A percentile compares a stretch with the other conserved stretches of the same genome.
These are phyloP conservation scores for Tuber borchii DNA, from an alignment of 495 filamentous ascomycete species.

Conservation along the genomic window DNA sequence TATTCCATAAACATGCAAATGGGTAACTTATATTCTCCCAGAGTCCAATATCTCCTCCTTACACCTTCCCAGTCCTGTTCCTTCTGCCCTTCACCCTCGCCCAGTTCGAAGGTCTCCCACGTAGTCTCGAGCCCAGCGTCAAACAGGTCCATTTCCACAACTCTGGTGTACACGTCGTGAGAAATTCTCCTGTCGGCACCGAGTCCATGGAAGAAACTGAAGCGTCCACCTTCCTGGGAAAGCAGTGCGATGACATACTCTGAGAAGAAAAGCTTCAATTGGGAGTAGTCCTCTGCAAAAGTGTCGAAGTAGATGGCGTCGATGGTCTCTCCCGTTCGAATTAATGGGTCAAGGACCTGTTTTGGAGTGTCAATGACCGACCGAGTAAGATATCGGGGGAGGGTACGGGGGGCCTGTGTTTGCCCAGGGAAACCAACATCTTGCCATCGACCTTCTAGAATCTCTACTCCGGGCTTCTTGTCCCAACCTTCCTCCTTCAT, in stretches of 20 bases:
- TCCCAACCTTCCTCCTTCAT: constrained; percentile 61
- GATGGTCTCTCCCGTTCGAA: constrained; percentile 64
- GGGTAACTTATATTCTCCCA: constrained; percentile 67
- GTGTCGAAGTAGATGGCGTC: constrained; percentile 98
- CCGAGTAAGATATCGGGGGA: background rate
- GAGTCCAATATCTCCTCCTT: constrained; percentile 76
- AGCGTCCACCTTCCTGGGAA: constrained; percentile 58
- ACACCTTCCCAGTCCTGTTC: constrained; percentile 72
- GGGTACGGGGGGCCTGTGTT: background rate
- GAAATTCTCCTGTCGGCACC: constrained; percentile 86
- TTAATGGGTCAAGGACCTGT: constrained; percentile 64
- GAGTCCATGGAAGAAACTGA: constrained; percentile 93
- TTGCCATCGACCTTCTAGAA: constrained; percentile 51
- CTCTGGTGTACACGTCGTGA: constrained; percentile 92
- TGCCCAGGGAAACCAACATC: constrained; percentile 19
- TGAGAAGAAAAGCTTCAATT: constrained; percentile 78
- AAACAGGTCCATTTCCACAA: constrained; percentile 83
- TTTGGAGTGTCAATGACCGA: constrained; percentile 45
- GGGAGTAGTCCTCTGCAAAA: constrained; percentile 84
- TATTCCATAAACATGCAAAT: constrained; percentile 46
- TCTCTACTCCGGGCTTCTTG: constrained; percentile 55
- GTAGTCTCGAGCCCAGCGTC: constrained; percentile 87
- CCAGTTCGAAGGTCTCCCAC: constrained; percentile 73
- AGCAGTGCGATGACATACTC: constrained; percentile 77
- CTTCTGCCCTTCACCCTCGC: constrained; percentile 47